Conservation (phyloP, 2,329 filamentous ascomycete genomes). For the Aspergillus pseudoviridinutans region DNA sequence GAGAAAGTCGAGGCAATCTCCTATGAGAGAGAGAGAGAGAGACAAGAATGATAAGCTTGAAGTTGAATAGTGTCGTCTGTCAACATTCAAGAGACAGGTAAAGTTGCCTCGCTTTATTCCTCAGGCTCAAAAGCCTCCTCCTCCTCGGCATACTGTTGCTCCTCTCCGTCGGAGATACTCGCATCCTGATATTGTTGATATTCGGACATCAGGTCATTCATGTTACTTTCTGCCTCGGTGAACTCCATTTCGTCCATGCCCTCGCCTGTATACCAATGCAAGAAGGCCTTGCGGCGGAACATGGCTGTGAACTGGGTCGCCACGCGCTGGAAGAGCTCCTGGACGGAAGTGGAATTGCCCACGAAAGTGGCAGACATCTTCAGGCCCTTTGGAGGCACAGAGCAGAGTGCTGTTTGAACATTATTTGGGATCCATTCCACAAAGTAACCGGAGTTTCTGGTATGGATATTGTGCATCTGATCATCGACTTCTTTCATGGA, state of each 20-base stretch:
- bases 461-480: constrained; percentile 99
- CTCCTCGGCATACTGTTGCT: constrained; percentile 86
- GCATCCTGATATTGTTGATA: constrained; percentile 99
- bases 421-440: constrained; percentile 99
- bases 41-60: not conserved
- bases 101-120: constrained; percentile 52
- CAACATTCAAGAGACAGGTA: not conserved
- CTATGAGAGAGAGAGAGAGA: no score
- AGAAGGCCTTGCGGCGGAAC: constrained; percentile 99
- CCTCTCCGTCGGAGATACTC: constrained; percentile 92
- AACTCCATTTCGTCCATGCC: constrained; percentile 99
- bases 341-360: constrained; percentile 98
- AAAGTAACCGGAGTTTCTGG: constrained; percentile 99
- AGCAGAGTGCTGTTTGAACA: constrained; percentile 98
- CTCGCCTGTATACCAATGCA: constrained; percentile 99
- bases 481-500: constrained; percentile 99
- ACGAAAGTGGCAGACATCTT: constrained; percentile 99
- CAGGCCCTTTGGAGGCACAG: constrained; percentile 92
- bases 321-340: constrained; percentile 99
- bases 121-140: constrained; percentile 65
- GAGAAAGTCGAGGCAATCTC: no score
- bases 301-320: constrained; percentile 99
- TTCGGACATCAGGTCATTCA: constrained; percentile 99
- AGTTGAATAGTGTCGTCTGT: not conserved
- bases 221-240: constrained; percentile 99